Evolutionary conservation across 169 alveolate genomes (phyloP), one percentile per base, ranked within the genome.

Genomic region (Cryptosporidium xiaoi): DNA sequence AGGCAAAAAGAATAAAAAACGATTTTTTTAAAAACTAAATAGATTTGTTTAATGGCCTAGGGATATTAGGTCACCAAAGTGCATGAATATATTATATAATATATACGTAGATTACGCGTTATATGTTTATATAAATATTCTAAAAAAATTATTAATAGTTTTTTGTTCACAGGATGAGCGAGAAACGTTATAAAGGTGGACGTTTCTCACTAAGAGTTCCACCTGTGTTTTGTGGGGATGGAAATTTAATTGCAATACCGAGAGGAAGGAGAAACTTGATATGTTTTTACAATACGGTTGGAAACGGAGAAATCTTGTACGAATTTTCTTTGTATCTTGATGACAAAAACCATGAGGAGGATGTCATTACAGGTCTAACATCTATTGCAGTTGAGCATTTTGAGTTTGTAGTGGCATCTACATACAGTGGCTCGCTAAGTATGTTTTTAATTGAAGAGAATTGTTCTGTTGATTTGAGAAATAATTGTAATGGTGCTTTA

Each of bases 151-250:
- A 40, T 40, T 8, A 8, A 40, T 6, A 40, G 13, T 8, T 40
- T 40, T 40, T 40, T 3, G 10, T 40, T 40, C 48, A 40, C 48
- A 40, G 4, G 10, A 40, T 40, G 48, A 8, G 10, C 48, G 48
- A 40, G 48, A 12, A 13, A 53, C 33, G 29, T 53, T 53, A 53
- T 36, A 60, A 44, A 31, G 87, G 87, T 46, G 87, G 87, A 40
- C 64, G 87, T 40, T 77, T 77, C 44, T 77, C 87, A 34, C 33
- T 77, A 24, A 34, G 66, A n/a, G 71, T 77, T 10, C 69, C 69
- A 77, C 87, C 87, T 24, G 87, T 77, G 18, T 77, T 77, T 77
- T 77, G 56, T n/a, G 46, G 33, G 13, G 51, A 56, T 60, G 87
- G 87, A 16, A 62, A 13, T 44, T 77, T 60, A 24, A 29, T 77